A percentile compares a stretch with the other conserved stretches of the same genome.
These are phyloP conservation scores for Candida endomychidarum DNA, from an alignment of 805 yeast genomes.

Conservation along the genomic window DNA sequence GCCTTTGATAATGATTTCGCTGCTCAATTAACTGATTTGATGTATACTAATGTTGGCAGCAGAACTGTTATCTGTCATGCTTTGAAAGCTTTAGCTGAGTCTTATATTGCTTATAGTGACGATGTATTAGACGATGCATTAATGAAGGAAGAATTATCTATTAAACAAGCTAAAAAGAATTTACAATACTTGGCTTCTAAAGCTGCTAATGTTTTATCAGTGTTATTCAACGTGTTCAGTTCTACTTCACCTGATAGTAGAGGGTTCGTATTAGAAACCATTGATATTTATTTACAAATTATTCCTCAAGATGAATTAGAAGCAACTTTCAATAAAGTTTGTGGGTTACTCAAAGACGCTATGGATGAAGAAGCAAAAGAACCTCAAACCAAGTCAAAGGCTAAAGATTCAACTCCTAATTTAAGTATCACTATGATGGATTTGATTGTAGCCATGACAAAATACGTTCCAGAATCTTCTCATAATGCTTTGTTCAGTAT, in stretches of 20 bases:
- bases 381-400: constrained; percentile 9
- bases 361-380: constrained; percentile 55
- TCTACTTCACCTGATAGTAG: constrained; percentile 83
- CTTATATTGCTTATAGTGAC: constrained; percentile 61
- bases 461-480: constrained; percentile 69
- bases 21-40: constrained; percentile 63
- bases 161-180: constrained; percentile 52
- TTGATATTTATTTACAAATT: constrained; percentile 75
- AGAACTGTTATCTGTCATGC: constrained; percentile 85
- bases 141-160: constrained; percentile 61
- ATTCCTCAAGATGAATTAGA: constrained; percentile 66
- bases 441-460: constrained; percentile 80
- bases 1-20: constrained; percentile 80
- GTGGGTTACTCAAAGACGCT: constrained; percentile 72
- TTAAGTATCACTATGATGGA: constrained; percentile 88
- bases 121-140: constrained; percentile 57
- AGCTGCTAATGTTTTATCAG: constrained; percentile 78
- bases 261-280: constrained; percentile 81
- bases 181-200: constrained; percentile 62
- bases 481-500: constrained; percentile 77
- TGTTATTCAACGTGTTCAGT: constrained; percentile 88
- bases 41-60: constrained; percentile 72
- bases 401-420: constrained; percentile 43
- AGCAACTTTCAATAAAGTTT: constrained; percentile 80
- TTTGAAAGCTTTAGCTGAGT: constrained; percentile 72